These are phyloP conservation scores for Podospora bellae-mahoneyi DNA, from an alignment of 495 filamentous ascomycete species.

Conservation along the genomic window DNA sequence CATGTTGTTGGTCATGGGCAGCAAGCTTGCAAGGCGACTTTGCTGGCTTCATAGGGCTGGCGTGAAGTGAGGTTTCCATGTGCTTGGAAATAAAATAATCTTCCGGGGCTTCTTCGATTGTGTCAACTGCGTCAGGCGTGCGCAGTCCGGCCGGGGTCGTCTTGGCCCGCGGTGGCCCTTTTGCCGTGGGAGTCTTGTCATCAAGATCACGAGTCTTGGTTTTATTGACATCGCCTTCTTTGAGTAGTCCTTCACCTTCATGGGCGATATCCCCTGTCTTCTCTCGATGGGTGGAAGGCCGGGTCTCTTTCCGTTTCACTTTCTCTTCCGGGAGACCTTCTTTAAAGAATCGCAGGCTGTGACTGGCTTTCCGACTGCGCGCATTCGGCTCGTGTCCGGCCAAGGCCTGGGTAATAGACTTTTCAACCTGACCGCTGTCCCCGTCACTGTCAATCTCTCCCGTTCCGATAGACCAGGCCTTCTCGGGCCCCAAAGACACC, in stretches of 20 bases:
- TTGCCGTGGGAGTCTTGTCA: slow-evolving; percentile 7
- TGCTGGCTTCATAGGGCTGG: slow-evolving; percentile 10
- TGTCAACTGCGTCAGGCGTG: slow-evolving; percentile 17
- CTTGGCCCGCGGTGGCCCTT: slow-evolving; percentile 17
- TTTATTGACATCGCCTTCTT: not conserved
- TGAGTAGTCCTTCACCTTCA: slow-evolving; percentile 16
- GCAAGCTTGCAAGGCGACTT: slow-evolving; percentile 6
- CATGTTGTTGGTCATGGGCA: slow-evolving; percentile 10
- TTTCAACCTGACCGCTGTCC: slow-evolving; percentile 61
- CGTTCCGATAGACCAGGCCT: slow-evolving; percentile 55
- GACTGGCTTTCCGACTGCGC: slow-evolving; percentile 90
- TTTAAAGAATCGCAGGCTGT: slow-evolving; percentile 88
- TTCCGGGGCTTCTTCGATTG: slow-evolving; percentile 21
- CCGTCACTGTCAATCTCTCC: slow-evolving; percentile 37
- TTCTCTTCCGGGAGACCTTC: slow-evolving; percentile 69
- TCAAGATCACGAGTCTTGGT: slow-evolving; percentile 6
- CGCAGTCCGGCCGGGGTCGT: slow-evolving; percentile 14
- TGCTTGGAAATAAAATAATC: slow-evolving; percentile 22
- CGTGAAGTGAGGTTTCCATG: slow-evolving; percentile 5
- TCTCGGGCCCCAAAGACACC: slow-evolving; percentile 44
- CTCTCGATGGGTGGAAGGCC: slow-evolving; percentile 31
- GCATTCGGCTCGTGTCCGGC: slow-evolving; percentile 72
- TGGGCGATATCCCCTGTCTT: slow-evolving; percentile 18
- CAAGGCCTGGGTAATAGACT: slow-evolving; percentile 77
- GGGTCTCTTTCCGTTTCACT: slow-evolving; percentile 42